Base-by-base conservation (phyloP, 2,329 filamentous ascomycete species). In the Purpureocillium lavendulum region DNA sequence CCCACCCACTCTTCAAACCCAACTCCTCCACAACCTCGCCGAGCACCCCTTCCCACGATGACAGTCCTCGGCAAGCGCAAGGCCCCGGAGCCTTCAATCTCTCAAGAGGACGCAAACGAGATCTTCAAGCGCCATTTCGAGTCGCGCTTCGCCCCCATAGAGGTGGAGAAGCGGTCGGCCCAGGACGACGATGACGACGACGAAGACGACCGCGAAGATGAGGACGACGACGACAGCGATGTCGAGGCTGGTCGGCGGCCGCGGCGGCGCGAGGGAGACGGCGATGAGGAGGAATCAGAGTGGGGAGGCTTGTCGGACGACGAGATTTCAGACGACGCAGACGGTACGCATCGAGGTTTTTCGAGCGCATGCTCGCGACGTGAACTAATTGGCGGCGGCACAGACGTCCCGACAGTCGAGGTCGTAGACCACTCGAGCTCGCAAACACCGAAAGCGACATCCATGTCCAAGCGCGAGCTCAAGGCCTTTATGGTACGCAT, bases 121-220 rank as follows among this genome's bases (percentile, higher is more conserved):
- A 74, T 89, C 42, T 86, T 98, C 54, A 80, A 81, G 42, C 78
- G 77, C 50, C 84, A 90, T 57, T 97, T 97, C 56, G 92, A 96
- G 63, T 77, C 86, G 21, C 81, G 84, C 56, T 97, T 96, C 66
- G 77, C 80, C 56, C 87, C 90, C 8, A 60, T 95, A 30, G 69
- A 69, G 31, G 58, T 61, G 54, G 21, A 26, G 6, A 5, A 35
- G 29, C 29, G 7, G 12, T 6, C 29, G 29, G 7, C 29, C 5
- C 5, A 7, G 5, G 11, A 56, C 14, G 52, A 60, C 31, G 54
- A 55, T 10, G 54, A 59, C 3, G 54, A 41, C 13, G 43, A 51
- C 11, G 44, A 51, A 4, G 50, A 51, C 7, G 52, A 58, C 9
- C 33, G 43, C 10, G 50, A 51, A 12, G 63, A 67, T 5, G 69